These are phyloP conservation scores for Umbelopsis sp. DNA, from an alignment of 192 early-diverging fungal genomes.

Conservation along the genomic window DNA sequence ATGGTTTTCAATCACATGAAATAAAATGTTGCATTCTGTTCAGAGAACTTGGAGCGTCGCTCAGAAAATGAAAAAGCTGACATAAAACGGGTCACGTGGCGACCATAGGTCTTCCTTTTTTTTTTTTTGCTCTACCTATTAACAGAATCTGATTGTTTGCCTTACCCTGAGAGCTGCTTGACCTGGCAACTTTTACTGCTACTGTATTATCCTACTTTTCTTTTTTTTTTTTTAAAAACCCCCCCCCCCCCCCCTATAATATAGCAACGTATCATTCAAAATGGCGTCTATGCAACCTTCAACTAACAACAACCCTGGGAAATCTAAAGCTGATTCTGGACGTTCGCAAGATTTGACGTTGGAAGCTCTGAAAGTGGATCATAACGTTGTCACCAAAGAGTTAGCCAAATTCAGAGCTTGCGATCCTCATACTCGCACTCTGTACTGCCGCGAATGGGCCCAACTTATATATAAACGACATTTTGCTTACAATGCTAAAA, in stretches of 20 bases:
- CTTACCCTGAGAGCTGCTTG: too few species aligned
- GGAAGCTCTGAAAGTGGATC: slow-evolving; percentile 62
- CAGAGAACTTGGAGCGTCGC: too few species aligned
- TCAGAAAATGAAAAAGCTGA: too few species aligned
- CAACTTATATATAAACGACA: slow-evolving; percentile 76
- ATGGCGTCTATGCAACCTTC: neutral
- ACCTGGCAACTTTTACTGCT: too few species aligned
- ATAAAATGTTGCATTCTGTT: too few species aligned
- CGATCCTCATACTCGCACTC: slow-evolving; percentile 67
- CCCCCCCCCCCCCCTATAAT: too few species aligned
- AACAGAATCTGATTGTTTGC: too few species aligned
- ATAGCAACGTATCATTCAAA: neutral
- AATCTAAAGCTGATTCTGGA: neutral
- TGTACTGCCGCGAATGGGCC: slow-evolving; percentile 84
- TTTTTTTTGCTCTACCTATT: too few species aligned
- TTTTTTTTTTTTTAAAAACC: neutral
- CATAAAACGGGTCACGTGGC: too few species aligned
- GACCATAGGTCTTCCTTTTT: too few species aligned
- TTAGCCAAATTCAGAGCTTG: slow-evolving; percentile 71
- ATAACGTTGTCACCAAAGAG: slow-evolving; percentile 66
- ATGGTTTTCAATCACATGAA: too few species aligned
- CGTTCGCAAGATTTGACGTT: slow-evolving; percentile 6
- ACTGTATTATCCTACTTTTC: neutral
- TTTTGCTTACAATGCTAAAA: slow-evolving; percentile 43
- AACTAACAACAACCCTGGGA: neutral